Evolutionary conservation across 257 asterid genomes (phyloP), one percentile per base, ranked within the genome.

Genomic region (Haberlea rhodopensis): DNA sequence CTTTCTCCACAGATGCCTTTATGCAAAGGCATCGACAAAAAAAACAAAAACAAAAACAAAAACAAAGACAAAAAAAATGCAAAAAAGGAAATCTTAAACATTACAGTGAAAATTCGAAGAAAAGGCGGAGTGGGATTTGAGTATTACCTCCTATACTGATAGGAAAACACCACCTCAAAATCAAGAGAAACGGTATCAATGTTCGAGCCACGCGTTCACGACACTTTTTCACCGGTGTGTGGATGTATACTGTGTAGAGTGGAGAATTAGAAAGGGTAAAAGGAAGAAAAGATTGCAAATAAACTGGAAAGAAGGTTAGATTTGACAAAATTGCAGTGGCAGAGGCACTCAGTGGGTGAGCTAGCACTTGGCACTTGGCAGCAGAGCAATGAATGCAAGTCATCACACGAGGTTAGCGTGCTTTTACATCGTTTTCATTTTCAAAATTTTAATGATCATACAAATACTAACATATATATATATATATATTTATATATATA

Each of bases 91-190:
- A 40, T 18, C 9, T 20, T 1, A 15, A n/a, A 46, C 60, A 4
- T 45, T 13, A 15, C 15, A 11, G 19, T 21, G 29, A 21, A 64
- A 51, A 27, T 19, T 53, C 23, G 5, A 24, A 21, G 19, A 4
- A 43, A 40, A 43, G 45, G 31, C 34, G 27, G 22, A 24, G 55
- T 67, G 63, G 63, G 26, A 25, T 70, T 46, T 26, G 19, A 60
- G 48, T 21, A 5, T 9, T 27, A 72, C 72, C 77, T 72, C 7
- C 28, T 11, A 63, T 20, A 45, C 7, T 22, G 57, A 54, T 43
- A 2, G 56, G 57, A 31, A 15, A 62, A 11, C 26, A 25, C 45
- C 62, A 25, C 54, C 67, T 60, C 45, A 37, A 68, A 60, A 59
- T 31, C 26, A 46, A 31, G 18, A n/a, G n/a, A 52, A 34, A 69